These are phyloP conservation scores for Rugiboletus extremiorientalis DNA, from an alignment of 1,284 basidiomycete genomes.

Conservation along the genomic window DNA sequence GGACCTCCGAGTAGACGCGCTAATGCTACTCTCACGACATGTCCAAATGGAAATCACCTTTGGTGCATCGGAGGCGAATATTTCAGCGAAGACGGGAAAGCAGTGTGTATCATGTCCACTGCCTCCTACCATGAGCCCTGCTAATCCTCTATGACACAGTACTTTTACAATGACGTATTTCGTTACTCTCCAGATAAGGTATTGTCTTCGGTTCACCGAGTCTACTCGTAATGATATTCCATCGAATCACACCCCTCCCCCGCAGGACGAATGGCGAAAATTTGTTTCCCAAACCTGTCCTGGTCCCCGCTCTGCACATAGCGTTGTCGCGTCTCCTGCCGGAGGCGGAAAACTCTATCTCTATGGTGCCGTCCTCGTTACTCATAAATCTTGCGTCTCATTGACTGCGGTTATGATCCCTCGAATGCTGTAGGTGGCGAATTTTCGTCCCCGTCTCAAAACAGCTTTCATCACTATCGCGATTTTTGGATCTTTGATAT, in stretches of 20 bases:
- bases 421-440: constrained; percentile 59
- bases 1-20: constrained; percentile 80
- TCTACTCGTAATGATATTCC: too few relatives aligned
- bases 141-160: constrained; percentile 38
- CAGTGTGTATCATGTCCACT: constrained; percentile 45
- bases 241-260: too few relatives aligned
- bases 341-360: constrained; percentile 85
- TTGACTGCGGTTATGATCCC: neutral
- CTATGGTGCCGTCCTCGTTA: constrained; percentile 52
- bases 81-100: constrained; percentile 80
- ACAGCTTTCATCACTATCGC: constrained; percentile 88
- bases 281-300: constrained; percentile 83
- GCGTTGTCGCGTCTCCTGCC: constrained; percentile 68
- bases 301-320: constrained; percentile 83
- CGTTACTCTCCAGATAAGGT: constrained; percentile 82
- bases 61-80: constrained; percentile 86
- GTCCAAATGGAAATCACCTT: constrained; percentile 75
- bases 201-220: too few relatives aligned
- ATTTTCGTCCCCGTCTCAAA: constrained; percentile 85
- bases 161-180: constrained; percentile 81
- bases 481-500: constrained; percentile 87
- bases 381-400: neutral
- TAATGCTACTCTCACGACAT: constrained; percentile 78
- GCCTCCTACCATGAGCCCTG: neutral
- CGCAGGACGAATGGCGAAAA: constrained; percentile 77